Evolutionary conservation across 148 eudicot species (phyloP), one percentile per base, ranked within the genome.

Genomic region (Rhododendron kiyosumense): DNA sequence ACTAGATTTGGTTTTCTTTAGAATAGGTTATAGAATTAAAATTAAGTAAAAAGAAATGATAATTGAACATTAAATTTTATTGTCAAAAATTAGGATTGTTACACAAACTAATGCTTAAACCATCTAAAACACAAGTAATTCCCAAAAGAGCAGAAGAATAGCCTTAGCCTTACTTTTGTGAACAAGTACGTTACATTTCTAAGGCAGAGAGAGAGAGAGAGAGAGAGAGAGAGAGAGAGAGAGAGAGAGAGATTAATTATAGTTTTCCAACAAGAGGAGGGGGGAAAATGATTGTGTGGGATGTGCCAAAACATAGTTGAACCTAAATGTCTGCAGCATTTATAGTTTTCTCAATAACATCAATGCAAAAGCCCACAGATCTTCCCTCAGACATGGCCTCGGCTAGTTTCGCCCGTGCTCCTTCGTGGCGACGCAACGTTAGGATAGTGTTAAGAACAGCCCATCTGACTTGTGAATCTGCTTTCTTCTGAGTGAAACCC

Each of bases 381-480:
- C 86, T 88, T 71, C 98, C 95, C 75, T 84, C 91, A 41, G 98
- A 88, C 99, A 97, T 97, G 91, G 98, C 98, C 38, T 93, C 89
- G 2, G 95, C 98, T 45, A 97, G 94, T 81, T 87, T 88, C 38
- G 89, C 88, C 65, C 96, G 93, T 63, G 96, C 95, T 84, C 88
- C 87, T 88, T 93, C 94, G 87, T 95, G 98, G 48, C 99, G 98
- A 78, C 98, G 99, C 80, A 97, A 83, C 78, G 94, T 89, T 54
- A 95, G 86, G 76, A 93, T 86, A 17, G 98, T 95, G 87, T 97
- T 97, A 24, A 97, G 92, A 15, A 95, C 98, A 76, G 98, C 98
- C 99, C 98, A 97, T 88, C 99, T 93, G 63, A 97, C 93, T 80
- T 97, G 98, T 83, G 96, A 93, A 91, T 97, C 98, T 15, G 95